Conservation (phyloP, 164 flowering plant species). For the Vitis rupestris region DNA sequence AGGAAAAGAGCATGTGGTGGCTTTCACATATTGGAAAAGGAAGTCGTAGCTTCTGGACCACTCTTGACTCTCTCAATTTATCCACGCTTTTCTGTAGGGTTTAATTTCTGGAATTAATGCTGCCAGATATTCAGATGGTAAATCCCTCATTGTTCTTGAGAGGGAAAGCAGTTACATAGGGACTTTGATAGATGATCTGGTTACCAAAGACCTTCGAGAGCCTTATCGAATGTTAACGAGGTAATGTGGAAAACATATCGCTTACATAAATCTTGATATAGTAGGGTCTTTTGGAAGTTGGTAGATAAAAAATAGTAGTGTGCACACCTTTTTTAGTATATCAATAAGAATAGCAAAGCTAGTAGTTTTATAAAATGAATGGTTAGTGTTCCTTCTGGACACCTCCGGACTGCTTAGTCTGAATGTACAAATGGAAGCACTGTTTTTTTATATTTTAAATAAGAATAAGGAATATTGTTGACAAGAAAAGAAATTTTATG, state of each 20-base stretch:
- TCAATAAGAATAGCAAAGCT: background rate
- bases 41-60: background rate
- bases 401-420: no score
- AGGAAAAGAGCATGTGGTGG: background rate
- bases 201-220: conserved; percentile 96
- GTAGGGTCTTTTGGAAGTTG: background rate
- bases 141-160: conserved; percentile 78
- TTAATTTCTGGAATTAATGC: conserved; percentile 94
- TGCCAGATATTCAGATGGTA: conserved; percentile 82
- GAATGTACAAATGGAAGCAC: no score
- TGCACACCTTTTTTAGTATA: background rate
- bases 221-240: conserved; percentile 97
- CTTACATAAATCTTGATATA: background rate
- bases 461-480: no score
- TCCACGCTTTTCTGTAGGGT: conserved; percentile 46
- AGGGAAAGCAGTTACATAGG: conserved; percentile 98
- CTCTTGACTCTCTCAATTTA: background rate
- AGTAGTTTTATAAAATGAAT: background rate
- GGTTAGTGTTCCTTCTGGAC: no score
- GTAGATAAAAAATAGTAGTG: background rate
- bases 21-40: background rate
- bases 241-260: conserved; percentile 35
- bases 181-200: conserved; percentile 92
- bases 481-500: no score
- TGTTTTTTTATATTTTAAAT: no score